A percentile compares a stretch with the other conserved stretches of the same genome.
phyloP scores from a whole-genome alignment of 352 stramenopile genomes.

The Pythium biforme region DNA sequence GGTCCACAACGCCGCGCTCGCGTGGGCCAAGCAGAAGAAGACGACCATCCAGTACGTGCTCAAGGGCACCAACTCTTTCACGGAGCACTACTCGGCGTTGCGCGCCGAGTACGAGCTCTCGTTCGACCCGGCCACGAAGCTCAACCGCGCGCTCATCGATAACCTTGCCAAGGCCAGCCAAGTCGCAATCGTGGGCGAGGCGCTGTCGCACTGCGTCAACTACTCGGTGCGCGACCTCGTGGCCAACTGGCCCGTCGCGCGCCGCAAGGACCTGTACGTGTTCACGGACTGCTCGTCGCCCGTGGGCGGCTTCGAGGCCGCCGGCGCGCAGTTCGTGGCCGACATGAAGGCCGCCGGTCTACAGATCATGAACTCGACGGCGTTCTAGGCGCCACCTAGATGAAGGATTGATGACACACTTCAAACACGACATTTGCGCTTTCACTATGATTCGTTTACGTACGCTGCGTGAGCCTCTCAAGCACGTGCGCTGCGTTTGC shows the following conservation, averaged over 20 bases:
- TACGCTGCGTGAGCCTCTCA: background rate
- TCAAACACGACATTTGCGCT: too few relatives aligned
- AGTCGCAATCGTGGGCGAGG: slow-evolving; percentile 92
- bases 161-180: slow-evolving; percentile 70
- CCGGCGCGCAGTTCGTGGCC: slow-evolving; percentile 3
- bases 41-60: slow-evolving; percentile 79
- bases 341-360: slow-evolving; percentile 17
- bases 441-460: too few relatives aligned
- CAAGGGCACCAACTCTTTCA: slow-evolving; percentile 95
- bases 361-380: slow-evolving; percentile 15
- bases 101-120: slow-evolving; percentile 91
- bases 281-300: slow-evolving; percentile 69
- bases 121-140: slow-evolving; percentile 70
- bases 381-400: slow-evolving; percentile 2
- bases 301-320: slow-evolving; percentile 56
- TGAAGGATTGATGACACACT: too few relatives aligned
- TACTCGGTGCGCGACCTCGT: slow-evolving; percentile 94
- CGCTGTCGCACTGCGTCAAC: slow-evolving; percentile 96
- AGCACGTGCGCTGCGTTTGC: slow-evolving; percentile 7
- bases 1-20: slow-evolving; percentile 80
- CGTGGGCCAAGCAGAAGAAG: slow-evolving; percentile 77
- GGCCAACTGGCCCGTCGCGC: slow-evolving; percentile 66
- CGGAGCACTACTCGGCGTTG: slow-evolving; percentile 96
- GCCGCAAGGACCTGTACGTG: slow-evolving; percentile 61
- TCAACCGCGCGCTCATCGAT: slow-evolving; percentile 85